Base-by-base conservation (phyloP, 768 basidiomycete species). In the Hygrocybe punicea region DNA sequence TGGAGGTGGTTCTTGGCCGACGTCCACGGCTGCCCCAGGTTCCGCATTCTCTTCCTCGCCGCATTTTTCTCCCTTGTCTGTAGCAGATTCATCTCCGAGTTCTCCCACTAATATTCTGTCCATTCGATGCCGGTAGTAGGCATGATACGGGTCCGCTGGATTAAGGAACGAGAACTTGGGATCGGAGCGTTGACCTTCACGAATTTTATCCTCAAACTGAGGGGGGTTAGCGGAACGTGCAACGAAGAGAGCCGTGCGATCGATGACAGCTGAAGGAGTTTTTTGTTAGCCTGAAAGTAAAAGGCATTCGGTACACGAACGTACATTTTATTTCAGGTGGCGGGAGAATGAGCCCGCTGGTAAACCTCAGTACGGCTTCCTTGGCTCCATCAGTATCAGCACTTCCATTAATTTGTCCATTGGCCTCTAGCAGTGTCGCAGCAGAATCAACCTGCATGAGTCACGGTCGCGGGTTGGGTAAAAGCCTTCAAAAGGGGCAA, bases 111-210 rank as follows among this genome's bases (percentile, higher is more conserved):
- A 75, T 60, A 93, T 83, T 68, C 85, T 86, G 48, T 93, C 91
- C 76, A 96, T 84, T 68, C 89, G 85, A 78, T 95, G 85, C 68
- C 91, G 86, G 70, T 99, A 99, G 76, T 99, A 98, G 59, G 91
- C 91, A 86, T 98, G 93, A 77, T 97, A 99, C 62, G 97, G 93
- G 80, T 99, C 97, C 49, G 84, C 84, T 60, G 92, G 87, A 77
- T 96, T 96, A 72, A 99, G 83, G 80, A 99, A 99, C 57, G 96
- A 93, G 81, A 98, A 99, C 76, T 97, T 96, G 56, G 94, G 93
- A 78, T 98, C 96, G 62, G 86, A 83, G 75, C 93, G 91, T 73
- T 95, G 95, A 66, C 91, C 89, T 75, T 98, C 94, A 65, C 94
- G 86, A 72, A 99, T 93, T 76, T 96, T 95, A 69, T 94, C 92